Evolutionary conservation across 2,329 filamentous ascomycete species (phyloP), one percentile per base, ranked within the genome.

Genomic region (Colletotrichum karsti): DNA sequence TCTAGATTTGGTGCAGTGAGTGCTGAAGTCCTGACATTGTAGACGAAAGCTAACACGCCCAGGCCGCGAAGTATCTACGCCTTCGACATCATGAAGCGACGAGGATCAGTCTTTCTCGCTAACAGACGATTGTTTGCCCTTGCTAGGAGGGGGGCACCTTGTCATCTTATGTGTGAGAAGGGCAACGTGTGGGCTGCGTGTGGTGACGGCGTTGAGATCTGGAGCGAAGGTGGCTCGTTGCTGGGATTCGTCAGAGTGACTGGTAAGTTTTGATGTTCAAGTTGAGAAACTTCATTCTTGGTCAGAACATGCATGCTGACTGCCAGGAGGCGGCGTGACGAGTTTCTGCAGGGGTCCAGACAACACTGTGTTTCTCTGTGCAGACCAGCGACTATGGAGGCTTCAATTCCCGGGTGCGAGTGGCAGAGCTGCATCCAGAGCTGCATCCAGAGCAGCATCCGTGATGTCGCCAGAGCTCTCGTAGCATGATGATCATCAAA

Each of bases 71-170:
- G 77, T 1, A 82, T 84, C 6, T 87, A 87, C 57, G 83, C 84
- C 0, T 87, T 82, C 59, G 84, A 88, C 72, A 75, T 88, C 7
- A 59, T 78, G 3, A 74, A 62, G 1, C 76, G 77, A 8, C 72
- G 74, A 10, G 78, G 73, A 2, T 75, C 80, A 3, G 79, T 79
- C 0, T 84, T 84, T 57, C 75, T 88, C 10, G 71, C 73, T 1
- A 87, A 88, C 72, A 81, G 81, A 53, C 82, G 85, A 24, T 73
- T 88, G 0, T 89, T 90, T 70, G 83, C 87, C 1, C 84, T 83
- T 68, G 81, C 82, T 1, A 78, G 81, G 35, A 75, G 76, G 0
- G 85, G 85, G 0, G 78, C 83, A 6, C 85, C 87, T 0, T 78
- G 72, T 67, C 79, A 76, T 28, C 78, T 86, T 46, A 75, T 76